A percentile compares a stretch with the other conserved stretches of the same genome.
phyloP scores from a whole-genome alignment of 768 basidiomycete species.

The Saitozyma sp. region DNA sequence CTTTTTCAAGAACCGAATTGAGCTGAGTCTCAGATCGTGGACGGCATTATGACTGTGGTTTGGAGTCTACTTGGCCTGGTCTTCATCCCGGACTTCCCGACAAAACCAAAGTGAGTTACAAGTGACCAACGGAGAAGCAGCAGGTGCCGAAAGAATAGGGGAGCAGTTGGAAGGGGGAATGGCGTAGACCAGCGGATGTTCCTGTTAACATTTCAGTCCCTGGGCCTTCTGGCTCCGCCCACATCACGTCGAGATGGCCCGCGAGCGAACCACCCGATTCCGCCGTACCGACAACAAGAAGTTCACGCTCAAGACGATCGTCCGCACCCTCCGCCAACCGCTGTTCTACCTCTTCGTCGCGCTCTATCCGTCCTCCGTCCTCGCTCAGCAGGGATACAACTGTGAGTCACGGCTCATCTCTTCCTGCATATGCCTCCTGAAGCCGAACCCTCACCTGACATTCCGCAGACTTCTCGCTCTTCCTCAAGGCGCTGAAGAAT shows the following conservation, averaged over 20 bases:
- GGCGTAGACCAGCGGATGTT: no score
- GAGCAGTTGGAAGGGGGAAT: background rate
- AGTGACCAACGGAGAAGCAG: background rate
- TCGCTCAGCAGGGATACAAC: conserved; percentile 34
- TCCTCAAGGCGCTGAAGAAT: conserved; percentile 35
- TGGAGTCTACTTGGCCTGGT: conserved; percentile 32
- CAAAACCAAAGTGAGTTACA: conserved; percentile 30
- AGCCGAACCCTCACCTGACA: background rate
- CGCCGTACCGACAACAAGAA: conserved; percentile 38
- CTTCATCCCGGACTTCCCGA: conserved; percentile 46
- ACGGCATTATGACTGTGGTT: conserved; percentile 39
- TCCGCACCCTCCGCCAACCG: conserved; percentile 32
- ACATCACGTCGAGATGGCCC: conserved; percentile 30
- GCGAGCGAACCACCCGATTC: conserved; percentile 29
- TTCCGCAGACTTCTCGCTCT: conserved; percentile 38
- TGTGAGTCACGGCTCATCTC: conserved; percentile 17
- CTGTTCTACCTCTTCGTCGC: conserved; percentile 39
- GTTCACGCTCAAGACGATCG: conserved; percentile 31
- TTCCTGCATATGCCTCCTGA: background rate
- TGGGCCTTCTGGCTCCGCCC: conserved; percentile 41
- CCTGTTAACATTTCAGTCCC: no score
- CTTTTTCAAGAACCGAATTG: no score
- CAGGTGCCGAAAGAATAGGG: background rate
- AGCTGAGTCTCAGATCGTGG: conserved; percentile 56
- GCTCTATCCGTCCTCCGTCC: conserved; percentile 37